phyloP scores from a whole-genome alignment of 2,329 filamentous ascomycete species.

The Amylocarpus encephaloides region DNA sequence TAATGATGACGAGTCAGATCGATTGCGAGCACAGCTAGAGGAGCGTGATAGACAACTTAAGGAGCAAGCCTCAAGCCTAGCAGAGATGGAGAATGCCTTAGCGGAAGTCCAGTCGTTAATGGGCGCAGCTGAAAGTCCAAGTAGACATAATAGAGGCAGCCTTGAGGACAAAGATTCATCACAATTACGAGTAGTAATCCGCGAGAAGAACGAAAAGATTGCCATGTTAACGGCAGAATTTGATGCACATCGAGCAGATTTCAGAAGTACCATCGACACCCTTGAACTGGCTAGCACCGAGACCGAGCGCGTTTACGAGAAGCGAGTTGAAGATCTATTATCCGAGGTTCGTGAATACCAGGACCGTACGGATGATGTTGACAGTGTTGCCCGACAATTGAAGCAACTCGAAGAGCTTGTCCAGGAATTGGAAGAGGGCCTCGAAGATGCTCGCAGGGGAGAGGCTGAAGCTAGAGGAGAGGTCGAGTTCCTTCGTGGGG shows the following conservation, averaged over 20 bases:
- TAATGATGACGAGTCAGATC: conserved; percentile 62
- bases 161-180: conserved; percentile 64
- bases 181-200: conserved; percentile 73
- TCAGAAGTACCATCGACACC: conserved; percentile 93
- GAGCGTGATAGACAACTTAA: conserved; percentile 83
- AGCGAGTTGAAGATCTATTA: conserved; percentile 79
- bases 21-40: conserved; percentile 66
- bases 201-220: conserved; percentile 97
- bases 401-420: conserved; percentile 95
- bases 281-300: conserved; percentile 92
- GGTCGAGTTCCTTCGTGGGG: conserved; percentile 89
- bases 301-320: conserved; percentile 93
- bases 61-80: conserved; percentile 74
- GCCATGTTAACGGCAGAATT: conserved; percentile 89
- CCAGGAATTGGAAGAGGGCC: conserved; percentile 90
- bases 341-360: conserved; percentile 78
- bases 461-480: conserved; percentile 94
- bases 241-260: conserved; percentile 89
- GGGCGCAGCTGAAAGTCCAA: conserved; percentile 46
- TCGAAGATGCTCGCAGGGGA: conserved; percentile 88
- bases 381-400: conserved; percentile 81
- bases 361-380: conserved; percentile 79
- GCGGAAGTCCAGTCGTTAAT: conserved; percentile 75
- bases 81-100: conserved; percentile 84
- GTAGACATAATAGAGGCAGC: conserved; percentile 39